A percentile compares a stretch with the other conserved stretches of the same genome.
Evolutionary conservation across 495 filamentous ascomycete genomes (phyloP).

Genomic region (Talaromyces proteolyticus): DNA sequence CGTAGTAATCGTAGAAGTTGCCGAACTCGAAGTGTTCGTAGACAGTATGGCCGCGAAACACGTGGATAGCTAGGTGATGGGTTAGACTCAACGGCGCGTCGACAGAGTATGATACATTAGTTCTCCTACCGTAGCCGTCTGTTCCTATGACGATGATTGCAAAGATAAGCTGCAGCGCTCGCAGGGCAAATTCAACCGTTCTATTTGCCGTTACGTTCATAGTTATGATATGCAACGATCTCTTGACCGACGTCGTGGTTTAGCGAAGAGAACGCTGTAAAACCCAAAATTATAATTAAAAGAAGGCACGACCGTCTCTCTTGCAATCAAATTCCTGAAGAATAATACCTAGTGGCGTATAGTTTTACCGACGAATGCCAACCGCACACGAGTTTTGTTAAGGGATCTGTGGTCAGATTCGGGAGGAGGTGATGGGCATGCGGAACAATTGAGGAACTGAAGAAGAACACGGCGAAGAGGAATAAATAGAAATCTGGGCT

Average conservation of each 20-base stretch:
- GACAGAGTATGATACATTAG: conserved; percentile 10
- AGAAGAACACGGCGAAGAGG: not conserved
- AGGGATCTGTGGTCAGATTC: not conserved
- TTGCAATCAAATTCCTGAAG: no score
- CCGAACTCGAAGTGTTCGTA: conserved; percentile 17
- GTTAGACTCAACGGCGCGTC: conserved; percentile 13
- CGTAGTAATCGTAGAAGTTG: conserved; percentile 17
- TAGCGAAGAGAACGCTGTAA: not conserved
- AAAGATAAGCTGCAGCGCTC: conserved; percentile 23
- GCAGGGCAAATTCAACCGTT: conserved; percentile 15
- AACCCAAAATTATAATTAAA: not conserved
- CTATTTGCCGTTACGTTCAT: conserved; percentile 11
- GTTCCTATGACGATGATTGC: conserved; percentile 22
- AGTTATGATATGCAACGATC: not conserved
- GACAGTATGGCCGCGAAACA: conserved; percentile 19
- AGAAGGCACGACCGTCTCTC: not conserved
- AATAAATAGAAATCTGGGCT: not conserved
- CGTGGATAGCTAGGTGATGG: conserved; percentile 18
- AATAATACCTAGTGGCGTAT: not conserved
- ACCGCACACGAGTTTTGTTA: no score
- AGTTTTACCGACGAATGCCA: not conserved
- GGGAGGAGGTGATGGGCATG: not conserved
- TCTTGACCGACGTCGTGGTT: no score
- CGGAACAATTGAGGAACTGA: not conserved
- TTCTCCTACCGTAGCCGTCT: conserved; percentile 21